Percentiles rank a stretch among this genome's conserved stretches.
These are phyloP conservation scores for Eutypa lata DNA, from an alignment of 2,329 filamentous ascomycete species.

Conservation along the genomic window DNA sequence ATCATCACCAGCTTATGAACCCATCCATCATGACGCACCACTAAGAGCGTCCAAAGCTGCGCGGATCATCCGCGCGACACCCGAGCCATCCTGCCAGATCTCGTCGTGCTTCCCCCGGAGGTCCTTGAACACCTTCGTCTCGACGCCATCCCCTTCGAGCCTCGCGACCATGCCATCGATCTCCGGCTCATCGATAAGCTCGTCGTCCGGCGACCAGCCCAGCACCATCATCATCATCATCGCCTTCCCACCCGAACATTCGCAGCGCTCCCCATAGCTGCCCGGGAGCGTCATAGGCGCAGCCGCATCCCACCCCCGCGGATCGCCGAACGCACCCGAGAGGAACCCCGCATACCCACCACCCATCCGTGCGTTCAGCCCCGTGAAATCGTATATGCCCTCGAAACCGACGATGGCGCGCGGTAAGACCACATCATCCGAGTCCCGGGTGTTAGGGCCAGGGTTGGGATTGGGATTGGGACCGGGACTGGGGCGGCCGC, in stretches of 20 bases:
- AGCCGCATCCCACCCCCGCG: constrained; percentile 47
- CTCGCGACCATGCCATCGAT: constrained; percentile 51
- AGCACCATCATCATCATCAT: constrained; percentile 33
- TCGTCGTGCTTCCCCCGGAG: constrained; percentile 60
- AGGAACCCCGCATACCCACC: constrained; percentile 57
- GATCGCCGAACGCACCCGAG: constrained; percentile 58
- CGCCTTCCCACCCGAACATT: constrained; percentile 6
- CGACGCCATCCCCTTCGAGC: constrained; percentile 38
- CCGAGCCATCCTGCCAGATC: constrained; percentile 58
- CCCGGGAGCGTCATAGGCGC: constrained; percentile 49
- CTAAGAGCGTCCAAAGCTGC: constrained; percentile 11
- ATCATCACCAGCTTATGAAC: too few species aligned
- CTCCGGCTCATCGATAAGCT: constrained; percentile 55
- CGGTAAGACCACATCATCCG: too few species aligned
- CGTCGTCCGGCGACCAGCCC: constrained; percentile 45
- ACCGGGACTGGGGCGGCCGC: constrained; percentile 18
- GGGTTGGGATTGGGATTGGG: too few species aligned
- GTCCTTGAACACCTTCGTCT: constrained; percentile 38
- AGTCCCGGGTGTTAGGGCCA: too few species aligned
- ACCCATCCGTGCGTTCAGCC: constrained; percentile 44
- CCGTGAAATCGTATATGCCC: constrained; percentile 65
- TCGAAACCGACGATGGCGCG: constrained; percentile 57
- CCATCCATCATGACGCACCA: too few species aligned
- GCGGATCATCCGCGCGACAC: constrained; percentile 47
- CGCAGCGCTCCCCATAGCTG: constrained; percentile 39